Conservation (phyloP, 306 rosid genomes). For the Casuarina cunninghamiana region DNA sequence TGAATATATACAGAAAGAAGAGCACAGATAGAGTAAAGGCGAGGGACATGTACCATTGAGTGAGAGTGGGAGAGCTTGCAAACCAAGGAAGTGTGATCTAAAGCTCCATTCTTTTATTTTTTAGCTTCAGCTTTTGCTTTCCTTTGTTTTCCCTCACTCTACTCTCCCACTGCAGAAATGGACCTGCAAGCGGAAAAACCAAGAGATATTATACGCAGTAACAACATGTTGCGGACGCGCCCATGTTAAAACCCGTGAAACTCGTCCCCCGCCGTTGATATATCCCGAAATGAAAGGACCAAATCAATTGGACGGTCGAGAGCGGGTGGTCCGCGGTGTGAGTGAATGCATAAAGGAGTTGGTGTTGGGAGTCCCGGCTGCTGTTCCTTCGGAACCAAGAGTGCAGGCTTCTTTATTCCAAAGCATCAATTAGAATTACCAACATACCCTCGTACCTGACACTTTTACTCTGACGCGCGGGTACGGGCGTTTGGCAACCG, state of each 20-base stretch:
- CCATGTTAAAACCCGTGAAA: fast-evolving
- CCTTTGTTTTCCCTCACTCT: neutral
- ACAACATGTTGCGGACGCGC: neutral
- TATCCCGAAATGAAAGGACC: too few relatives aligned
- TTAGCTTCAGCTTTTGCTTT: slow-evolving; percentile 12
- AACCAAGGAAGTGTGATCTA: slow-evolving; percentile 41
- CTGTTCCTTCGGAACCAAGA: slow-evolving; percentile 67
- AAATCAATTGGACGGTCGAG: slow-evolving; percentile 3
- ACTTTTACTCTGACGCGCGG: slow-evolving; percentile 24
- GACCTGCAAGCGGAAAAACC: neutral
- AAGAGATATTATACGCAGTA: neutral
- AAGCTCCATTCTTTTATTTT: slow-evolving; percentile 44
- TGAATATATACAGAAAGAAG: slow-evolving; percentile 3
- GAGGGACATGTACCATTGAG: slow-evolving; percentile 46
- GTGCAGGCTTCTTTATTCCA: slow-evolving; percentile 51
- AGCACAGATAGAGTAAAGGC: slow-evolving; percentile 20
- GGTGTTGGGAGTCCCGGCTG: slow-evolving; percentile 46
- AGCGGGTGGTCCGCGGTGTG: neutral
- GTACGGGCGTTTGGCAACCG: neutral
- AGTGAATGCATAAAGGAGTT: neutral
- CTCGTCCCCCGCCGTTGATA: fast-evolving
- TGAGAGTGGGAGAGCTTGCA: slow-evolving; percentile 28
- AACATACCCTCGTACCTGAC: neutral
- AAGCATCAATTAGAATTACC: slow-evolving; percentile 40
- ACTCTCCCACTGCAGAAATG: slow-evolving; percentile 2